Conservation (phyloP, 192 early-diverging fungal genomes). For the Coemansia sp. region DNA sequence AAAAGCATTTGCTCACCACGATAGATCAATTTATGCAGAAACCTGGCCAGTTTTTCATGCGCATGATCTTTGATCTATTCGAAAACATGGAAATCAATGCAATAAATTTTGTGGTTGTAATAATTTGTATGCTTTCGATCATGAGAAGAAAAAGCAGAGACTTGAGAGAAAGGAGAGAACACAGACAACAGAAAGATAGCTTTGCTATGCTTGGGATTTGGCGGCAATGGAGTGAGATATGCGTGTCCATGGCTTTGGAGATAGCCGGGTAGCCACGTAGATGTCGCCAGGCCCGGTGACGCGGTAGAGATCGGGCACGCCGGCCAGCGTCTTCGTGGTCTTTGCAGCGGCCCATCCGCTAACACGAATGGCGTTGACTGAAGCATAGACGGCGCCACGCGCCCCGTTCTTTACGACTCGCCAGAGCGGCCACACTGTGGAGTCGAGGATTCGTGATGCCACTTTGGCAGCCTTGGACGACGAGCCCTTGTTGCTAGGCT, state of each 20-base stretch:
- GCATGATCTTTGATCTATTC: no score
- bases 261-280: slow-evolving; percentile 43
- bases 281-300: slow-evolving; percentile 47
- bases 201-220: slow-evolving; percentile 13
- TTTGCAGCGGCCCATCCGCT: slow-evolving; percentile 34
- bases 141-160: not conserved
- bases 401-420: slow-evolving; percentile 4
- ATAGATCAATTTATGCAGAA: no score
- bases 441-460: slow-evolving; percentile 4
- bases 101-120: no score
- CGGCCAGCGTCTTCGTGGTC: slow-evolving; percentile 36
- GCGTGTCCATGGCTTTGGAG: slow-evolving; percentile 46
- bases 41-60: no score
- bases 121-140: no score
- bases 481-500: not conserved
- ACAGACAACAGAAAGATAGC: not conserved
- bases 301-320: slow-evolving; percentile 52
- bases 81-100: no score
- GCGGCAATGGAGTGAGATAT: slow-evolving; percentile 28
- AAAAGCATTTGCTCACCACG: no score
- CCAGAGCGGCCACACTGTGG: slow-evolving; percentile 14
- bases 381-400: slow-evolving; percentile 12
- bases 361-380: slow-evolving; percentile 19
- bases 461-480: not conserved
- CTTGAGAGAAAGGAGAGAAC: not conserved